A percentile compares a stretch with the other conserved stretches of the same genome.
Evolutionary conservation across 768 basidiomycete species (phyloP).

Genomic region (Sporobolomyces phaffii): DNA sequence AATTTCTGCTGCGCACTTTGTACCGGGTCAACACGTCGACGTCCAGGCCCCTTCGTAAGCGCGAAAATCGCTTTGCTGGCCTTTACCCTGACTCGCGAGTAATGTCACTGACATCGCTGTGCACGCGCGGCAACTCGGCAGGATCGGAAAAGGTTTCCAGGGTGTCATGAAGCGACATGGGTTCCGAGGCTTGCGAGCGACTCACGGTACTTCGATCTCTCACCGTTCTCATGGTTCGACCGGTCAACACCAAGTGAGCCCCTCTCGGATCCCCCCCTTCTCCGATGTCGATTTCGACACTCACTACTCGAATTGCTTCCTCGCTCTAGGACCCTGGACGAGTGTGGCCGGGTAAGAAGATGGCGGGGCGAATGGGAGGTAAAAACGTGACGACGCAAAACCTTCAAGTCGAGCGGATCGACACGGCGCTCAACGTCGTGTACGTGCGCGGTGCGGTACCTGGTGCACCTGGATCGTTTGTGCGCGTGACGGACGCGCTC

Average conservation of each 20-base stretch:
- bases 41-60: constrained; percentile 83
- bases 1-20: constrained; percentile 85
- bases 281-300: neutral
- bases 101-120: too few relatives aligned
- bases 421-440: constrained; percentile 75
- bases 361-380: constrained; percentile 90
- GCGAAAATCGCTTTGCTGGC: neutral
- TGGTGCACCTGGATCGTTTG: constrained; percentile 79
- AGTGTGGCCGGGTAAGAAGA: constrained; percentile 95
- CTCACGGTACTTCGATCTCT: constrained; percentile 91
- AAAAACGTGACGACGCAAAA: constrained; percentile 78
- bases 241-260: constrained; percentile 81
- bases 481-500: constrained; percentile 79
- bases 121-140: too few relatives aligned
- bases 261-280: neutral
- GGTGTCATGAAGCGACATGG: constrained; percentile 96
- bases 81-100: too few relatives aligned
- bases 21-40: constrained; percentile 93
- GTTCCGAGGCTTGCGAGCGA: constrained; percentile 81
- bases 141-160: constrained; percentile 94
- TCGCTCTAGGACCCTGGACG: constrained; percentile 78
- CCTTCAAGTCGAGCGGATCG: constrained; percentile 78
- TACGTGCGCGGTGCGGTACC: constrained; percentile 89
- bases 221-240: constrained; percentile 90
- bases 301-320: neutral